Evolutionary conservation across 2,329 filamentous ascomycete species (phyloP).

Genomic region (Chrysoporthe austroafricana): DNA sequence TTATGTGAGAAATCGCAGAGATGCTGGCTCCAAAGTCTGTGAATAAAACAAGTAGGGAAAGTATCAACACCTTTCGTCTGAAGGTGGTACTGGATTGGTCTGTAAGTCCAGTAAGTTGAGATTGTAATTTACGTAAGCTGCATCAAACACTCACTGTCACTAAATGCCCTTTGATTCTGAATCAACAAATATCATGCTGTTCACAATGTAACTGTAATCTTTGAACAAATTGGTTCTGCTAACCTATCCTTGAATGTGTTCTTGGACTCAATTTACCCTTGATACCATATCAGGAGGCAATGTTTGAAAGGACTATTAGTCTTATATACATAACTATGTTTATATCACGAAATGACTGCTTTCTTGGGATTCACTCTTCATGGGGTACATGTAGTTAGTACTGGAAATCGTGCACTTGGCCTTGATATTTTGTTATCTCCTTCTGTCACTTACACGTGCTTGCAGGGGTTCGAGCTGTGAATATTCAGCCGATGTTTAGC

Average conservation of each 20-base stretch:
- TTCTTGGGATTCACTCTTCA: background rate
- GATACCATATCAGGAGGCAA: background rate
- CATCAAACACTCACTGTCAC: too few species aligned
- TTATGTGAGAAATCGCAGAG: background rate
- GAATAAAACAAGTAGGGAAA: background rate
- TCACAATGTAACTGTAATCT: background rate
- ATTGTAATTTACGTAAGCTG: background rate
- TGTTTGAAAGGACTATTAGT: background rate
- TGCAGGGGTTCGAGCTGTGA: background rate
- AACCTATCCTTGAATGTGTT: background rate
- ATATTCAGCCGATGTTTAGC: background rate
- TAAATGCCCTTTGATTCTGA: background rate
- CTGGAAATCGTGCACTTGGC: background rate
- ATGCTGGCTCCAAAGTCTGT: background rate
- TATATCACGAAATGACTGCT: background rate
- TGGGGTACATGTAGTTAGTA: background rate
- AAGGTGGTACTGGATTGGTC: background rate
- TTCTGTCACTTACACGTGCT: background rate
- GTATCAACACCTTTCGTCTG: background rate
- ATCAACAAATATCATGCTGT: background rate
- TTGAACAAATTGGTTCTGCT: background rate
- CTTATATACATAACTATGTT: background rate
- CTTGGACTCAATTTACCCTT: background rate
- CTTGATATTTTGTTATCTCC: background rate
- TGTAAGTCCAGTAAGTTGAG: background rate